Percentiles rank a stretch among this genome's conserved stretches.
Evolutionary conservation across 2,329 filamentous ascomycete species (phyloP).

Genomic region (Colletotrichum acutatum): DNA sequence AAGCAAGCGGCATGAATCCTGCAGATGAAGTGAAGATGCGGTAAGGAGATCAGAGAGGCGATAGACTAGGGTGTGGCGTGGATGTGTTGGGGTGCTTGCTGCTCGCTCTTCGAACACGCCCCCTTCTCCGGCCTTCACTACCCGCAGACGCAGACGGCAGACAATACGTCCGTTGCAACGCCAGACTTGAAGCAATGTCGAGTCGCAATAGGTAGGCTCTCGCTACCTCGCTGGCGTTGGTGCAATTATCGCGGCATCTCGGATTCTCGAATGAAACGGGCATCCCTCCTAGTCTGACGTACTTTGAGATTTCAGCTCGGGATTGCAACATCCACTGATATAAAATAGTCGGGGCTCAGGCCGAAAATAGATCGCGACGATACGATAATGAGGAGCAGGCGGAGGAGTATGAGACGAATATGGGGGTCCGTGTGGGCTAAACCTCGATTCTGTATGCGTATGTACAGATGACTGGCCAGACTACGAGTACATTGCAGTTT

Average conservation of each 20-base stretch:
- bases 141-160: background rate
- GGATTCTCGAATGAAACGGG: background rate
- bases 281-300: background rate
- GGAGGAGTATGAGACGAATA: background rate
- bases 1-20: conserved; percentile 29
- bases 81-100: background rate
- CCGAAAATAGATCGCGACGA: background rate
- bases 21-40: conserved; percentile 33
- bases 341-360: background rate
- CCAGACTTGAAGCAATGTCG: background rate
- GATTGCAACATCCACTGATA: background rate
- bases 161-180: background rate
- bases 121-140: background rate
- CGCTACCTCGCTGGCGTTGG: background rate
- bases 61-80: conserved; percentile 13
- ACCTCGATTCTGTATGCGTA: background rate
- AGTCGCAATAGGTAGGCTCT: background rate
- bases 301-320: background rate
- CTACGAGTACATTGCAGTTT: too few species aligned
- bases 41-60: conserved; percentile 32
- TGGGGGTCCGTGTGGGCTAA: background rate
- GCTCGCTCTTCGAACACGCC: background rate
- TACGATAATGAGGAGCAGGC: background rate
- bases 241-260: background rate
- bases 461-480: background rate